Conservation (phyloP, 306 rosid species). For the Citrullus amarus region DNA sequence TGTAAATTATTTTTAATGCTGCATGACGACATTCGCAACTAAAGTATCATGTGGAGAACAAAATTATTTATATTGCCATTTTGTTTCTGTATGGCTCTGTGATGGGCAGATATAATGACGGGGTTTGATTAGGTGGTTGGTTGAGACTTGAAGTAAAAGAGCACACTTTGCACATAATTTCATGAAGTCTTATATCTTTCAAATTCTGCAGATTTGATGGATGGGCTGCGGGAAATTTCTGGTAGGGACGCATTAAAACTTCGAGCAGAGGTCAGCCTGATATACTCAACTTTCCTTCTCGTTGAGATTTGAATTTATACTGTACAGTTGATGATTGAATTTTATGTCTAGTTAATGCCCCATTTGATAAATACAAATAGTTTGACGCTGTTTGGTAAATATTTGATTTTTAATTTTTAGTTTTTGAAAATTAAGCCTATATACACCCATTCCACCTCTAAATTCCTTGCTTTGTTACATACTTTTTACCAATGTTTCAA, state of each 20-base stretch:
- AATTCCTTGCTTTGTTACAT: too few relatives aligned
- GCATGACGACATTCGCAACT: not conserved
- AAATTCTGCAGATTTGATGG: conserved; percentile 48
- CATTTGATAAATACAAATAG: too few relatives aligned
- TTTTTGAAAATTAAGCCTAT: too few relatives aligned
- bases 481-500: too few relatives aligned
- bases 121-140: not conserved
- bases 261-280: conserved; percentile 65
- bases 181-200: not conserved
- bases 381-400: too few relatives aligned
- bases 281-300: not conserved
- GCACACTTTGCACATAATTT: not conserved
- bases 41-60: not conserved
- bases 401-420: too few relatives aligned
- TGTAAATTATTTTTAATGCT: not conserved
- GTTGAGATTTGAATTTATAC: not conserved
- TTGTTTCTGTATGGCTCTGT: not conserved
- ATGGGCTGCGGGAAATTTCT: conserved; percentile 65
- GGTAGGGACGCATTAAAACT: conserved; percentile 67
- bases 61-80: not conserved
- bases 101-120: not conserved
- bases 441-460: not conserved
- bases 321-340: not conserved
- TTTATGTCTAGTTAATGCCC: not conserved
- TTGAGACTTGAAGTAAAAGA: not conserved